A percentile compares a stretch with the other conserved stretches of the same genome.
phyloP scores from a whole-genome alignment of 495 filamentous ascomycete species.

The Ascobolus immersus region DNA sequence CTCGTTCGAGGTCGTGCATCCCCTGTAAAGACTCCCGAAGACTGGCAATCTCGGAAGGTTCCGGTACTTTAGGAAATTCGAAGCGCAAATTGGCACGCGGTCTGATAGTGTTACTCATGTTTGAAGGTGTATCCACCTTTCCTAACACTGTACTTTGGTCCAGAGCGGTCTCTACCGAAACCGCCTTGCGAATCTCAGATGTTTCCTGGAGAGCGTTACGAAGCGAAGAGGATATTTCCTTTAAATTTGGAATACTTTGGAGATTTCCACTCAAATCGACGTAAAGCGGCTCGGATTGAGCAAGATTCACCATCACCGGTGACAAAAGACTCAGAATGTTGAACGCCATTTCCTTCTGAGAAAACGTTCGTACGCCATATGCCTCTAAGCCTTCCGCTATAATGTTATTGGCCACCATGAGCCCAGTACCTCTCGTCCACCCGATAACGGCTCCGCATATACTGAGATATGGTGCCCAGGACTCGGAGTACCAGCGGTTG shows the following conservation, averaged over 20 bases:
- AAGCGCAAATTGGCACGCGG: slow-evolving; percentile 95
- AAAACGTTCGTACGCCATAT: slow-evolving; percentile 92
- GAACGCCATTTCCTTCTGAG: slow-evolving; percentile 98
- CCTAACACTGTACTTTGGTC: slow-evolving; percentile 95
- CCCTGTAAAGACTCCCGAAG: slow-evolving; percentile 71
- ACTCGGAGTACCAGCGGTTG: slow-evolving; percentile 95
- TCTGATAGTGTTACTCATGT: slow-evolving; percentile 75
- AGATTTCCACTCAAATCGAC: slow-evolving; percentile 94
- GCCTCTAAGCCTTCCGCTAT: slow-evolving; percentile 91
- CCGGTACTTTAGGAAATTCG: slow-evolving; percentile 66
- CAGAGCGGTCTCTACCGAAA: slow-evolving; percentile 83
- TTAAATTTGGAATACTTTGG: slow-evolving; percentile 93
- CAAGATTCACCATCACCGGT: slow-evolving; percentile 77
- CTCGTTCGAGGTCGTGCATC: slow-evolving; percentile 95
- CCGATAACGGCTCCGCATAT: slow-evolving; percentile 97
- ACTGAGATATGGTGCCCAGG: slow-evolving; percentile 91
- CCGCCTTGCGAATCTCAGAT: slow-evolving; percentile 74
- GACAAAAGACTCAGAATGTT: slow-evolving; percentile 94
- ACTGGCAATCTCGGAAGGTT: slow-evolving; percentile 66
- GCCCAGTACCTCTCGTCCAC: slow-evolving; percentile 92
- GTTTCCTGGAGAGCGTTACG: slow-evolving; percentile 83
- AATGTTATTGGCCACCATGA: slow-evolving; percentile 97
- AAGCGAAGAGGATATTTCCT: slow-evolving; percentile 69
- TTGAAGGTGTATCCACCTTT: too few species aligned
- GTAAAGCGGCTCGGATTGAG: slow-evolving; percentile 84